Conservation (phyloP, 2,329 filamentous ascomycete species). For the Venturia nashicola region DNA sequence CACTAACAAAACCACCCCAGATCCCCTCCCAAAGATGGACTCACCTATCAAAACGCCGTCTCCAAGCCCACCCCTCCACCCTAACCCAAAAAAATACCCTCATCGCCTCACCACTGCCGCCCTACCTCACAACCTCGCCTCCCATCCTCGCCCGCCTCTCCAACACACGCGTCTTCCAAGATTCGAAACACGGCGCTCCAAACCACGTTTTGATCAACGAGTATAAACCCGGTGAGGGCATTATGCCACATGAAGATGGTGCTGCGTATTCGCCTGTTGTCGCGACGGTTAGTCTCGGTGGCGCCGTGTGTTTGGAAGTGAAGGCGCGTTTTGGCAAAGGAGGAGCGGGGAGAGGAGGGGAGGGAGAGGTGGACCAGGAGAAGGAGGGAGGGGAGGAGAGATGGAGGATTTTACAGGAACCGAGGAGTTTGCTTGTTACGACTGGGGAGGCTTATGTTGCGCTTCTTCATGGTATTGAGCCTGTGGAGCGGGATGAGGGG, state of each 20-base stretch:
- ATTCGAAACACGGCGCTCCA: constrained; percentile 61
- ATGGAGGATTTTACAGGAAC: constrained; percentile 69
- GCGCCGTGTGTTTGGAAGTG: constrained; percentile 65
- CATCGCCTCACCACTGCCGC: constrained; percentile 59
- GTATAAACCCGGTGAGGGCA: constrained; percentile 78
- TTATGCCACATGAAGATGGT: constrained; percentile 95
- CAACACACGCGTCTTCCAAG: constrained; percentile 34
- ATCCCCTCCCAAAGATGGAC: constrained; percentile 58
- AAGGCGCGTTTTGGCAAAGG: constrained; percentile 35
- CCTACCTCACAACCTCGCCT: constrained; percentile 53
- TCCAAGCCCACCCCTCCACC: constrained; percentile 83
- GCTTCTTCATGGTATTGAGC: constrained; percentile 63
- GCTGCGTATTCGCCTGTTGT: constrained; percentile 77
- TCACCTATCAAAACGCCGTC: constrained; percentile 70
- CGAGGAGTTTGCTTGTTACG: constrained; percentile 66
- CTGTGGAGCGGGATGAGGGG: constrained; percentile 50
- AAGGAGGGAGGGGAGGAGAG: constrained; percentile 16
- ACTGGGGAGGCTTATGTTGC: constrained; percentile 55
- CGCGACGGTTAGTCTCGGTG: constrained; percentile 78
- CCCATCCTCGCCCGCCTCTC: constrained; percentile 43
- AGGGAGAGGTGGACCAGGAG: no score
- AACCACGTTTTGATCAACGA: constrained; percentile 95
- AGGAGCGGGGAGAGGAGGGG: constrained; percentile 13
- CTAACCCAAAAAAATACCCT: constrained; percentile 65
- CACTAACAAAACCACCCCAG: constrained; percentile 15